Base-by-base conservation (phyloP, 1,139 yeast genomes). In the Zhuliangozyma blackwelliae region DNA sequence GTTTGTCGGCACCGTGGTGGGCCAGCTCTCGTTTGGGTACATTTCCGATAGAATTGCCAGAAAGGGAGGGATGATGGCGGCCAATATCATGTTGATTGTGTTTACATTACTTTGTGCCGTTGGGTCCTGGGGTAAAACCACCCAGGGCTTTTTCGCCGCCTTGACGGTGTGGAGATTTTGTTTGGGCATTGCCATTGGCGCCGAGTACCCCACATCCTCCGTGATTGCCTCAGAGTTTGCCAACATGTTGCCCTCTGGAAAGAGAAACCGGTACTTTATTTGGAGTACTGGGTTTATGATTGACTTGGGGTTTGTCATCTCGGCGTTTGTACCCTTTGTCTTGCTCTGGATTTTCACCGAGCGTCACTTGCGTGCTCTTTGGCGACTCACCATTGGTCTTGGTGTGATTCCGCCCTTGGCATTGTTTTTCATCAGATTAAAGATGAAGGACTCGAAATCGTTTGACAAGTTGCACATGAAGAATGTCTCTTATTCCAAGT, bases 161-260 rank as follows among this genome's bases (percentile, higher is more conserved):
- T 65, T 90, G 35, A 87, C 95, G 9, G 82, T 81, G 12, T 87
- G 84, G 59, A 75, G 97, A 57, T 86, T 87, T 62, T 84, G 89
- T 59, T 68, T 90, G 37, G 97, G 96, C 59, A 72, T 84, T 47
- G 94, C 90, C 45, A 77, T 79, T 52, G 92, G 92, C 47, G 90
- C 95, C 36, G 97, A 90, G 64, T 90, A 90, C 57, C 96, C 96
- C 32, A 83, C 95, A 20, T 88, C 96, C 28, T 85, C 96, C 2
- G 94, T 90, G 23, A 95, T 95, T 34, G 88, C 95, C 47, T 90
- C 96, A 23, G 97, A 90, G 63, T 94, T 95, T 33, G 82, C 95
- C 29, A 80, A 84, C 40, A 68, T 77, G 51, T 68, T 89, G 51
- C 87, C 94, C 23, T 72, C 80, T 10, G 95, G 95, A 42, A 72